phyloP scores from a whole-genome alignment of 2,329 filamentous ascomycete species.

The Thielaviopsis punctulata region DNA sequence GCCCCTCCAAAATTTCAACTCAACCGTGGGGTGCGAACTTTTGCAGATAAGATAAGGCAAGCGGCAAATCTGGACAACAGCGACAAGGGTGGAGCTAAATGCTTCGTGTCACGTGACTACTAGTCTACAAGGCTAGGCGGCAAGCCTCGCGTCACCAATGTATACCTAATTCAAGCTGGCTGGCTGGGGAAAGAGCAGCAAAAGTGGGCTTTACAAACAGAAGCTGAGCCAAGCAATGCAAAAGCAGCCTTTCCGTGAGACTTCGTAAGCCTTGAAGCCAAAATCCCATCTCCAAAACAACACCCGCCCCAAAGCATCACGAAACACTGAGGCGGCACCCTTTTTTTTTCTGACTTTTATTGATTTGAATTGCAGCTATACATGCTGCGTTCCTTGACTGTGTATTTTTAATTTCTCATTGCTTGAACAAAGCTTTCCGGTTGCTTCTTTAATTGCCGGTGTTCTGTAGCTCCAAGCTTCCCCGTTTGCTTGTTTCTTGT shows the following conservation, averaged over 20 bases:
- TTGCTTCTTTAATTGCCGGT: neutral
- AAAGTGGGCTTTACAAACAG: neutral
- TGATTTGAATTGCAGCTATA: neutral
- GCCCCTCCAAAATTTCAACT: slow-evolving; percentile 7
- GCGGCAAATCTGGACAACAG: neutral
- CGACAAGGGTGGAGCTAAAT: neutral
- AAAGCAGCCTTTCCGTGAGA: slow-evolving; percentile 5
- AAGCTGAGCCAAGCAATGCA: too few relatives aligned
- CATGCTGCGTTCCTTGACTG: neutral
- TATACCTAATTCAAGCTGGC: slow-evolving; percentile 10
- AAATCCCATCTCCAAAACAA: slow-evolving; percentile 2
- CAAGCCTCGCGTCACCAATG: slow-evolving; percentile 22
- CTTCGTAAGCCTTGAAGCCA: neutral
- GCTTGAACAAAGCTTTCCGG: neutral
- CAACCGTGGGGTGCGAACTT: neutral
- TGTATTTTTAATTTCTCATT: neutral
- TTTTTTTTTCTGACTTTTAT: neutral
- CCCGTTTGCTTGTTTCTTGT: neutral
- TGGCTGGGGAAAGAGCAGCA: neutral
- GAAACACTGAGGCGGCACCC: slow-evolving; percentile 2
- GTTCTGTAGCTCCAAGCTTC: neutral
- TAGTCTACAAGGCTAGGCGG: slow-evolving; percentile 18
- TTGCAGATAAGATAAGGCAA: slow-evolving; percentile 10
- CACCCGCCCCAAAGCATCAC: slow-evolving; percentile 2
- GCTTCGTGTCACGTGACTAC: slow-evolving; percentile 9